These are phyloP conservation scores for Fusarium euwallaceae DNA, from an alignment of 2,329 filamentous ascomycete species.

Conservation along the genomic window DNA sequence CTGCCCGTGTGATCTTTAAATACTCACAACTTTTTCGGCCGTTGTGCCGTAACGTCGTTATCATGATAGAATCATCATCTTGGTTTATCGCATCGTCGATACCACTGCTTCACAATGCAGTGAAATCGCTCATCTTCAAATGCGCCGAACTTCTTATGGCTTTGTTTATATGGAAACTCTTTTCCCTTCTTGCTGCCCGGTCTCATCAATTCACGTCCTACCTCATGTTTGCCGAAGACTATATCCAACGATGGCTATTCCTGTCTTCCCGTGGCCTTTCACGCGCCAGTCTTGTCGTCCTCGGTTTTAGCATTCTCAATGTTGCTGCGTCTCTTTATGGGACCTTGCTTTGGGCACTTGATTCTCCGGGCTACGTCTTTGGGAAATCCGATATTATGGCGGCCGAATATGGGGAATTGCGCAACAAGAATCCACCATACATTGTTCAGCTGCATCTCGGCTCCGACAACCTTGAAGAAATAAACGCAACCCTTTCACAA, in stretches of 20 bases:
- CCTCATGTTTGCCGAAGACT: slow-evolving; percentile 40
- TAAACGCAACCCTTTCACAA: slow-evolving; percentile 3
- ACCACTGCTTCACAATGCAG: slow-evolving; percentile 36
- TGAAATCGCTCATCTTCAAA: slow-evolving; percentile 35
- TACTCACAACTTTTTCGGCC: not conserved
- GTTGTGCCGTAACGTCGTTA: not conserved
- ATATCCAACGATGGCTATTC: slow-evolving; percentile 25
- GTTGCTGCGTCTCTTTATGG: slow-evolving; percentile 23
- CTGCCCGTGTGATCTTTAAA: not conserved
- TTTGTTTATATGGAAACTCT: slow-evolving; percentile 31
- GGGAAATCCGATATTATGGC: not conserved
- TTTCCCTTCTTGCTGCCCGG: slow-evolving; percentile 28
- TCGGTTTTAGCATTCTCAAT: slow-evolving; percentile 27
- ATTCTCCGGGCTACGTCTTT: slow-evolving; percentile 35
- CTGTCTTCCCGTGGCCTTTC: slow-evolving; percentile 29
- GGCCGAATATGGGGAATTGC: slow-evolving; percentile 7
- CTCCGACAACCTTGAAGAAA: not conserved
- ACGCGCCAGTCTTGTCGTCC: slow-evolving; percentile 16
- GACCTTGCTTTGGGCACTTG: slow-evolving; percentile 33
- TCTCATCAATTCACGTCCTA: slow-evolving; percentile 37
- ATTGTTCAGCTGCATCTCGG: slow-evolving; percentile 25
- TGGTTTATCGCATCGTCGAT: slow-evolving; percentile 29
- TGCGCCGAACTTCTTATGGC: slow-evolving; percentile 36
- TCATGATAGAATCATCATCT: slow-evolving; percentile 23
- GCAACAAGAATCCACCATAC: slow-evolving; percentile 22